Base-by-base conservation (phyloP, 1,139 yeast genomes). In the Blastobotrys indianensis region DNA sequence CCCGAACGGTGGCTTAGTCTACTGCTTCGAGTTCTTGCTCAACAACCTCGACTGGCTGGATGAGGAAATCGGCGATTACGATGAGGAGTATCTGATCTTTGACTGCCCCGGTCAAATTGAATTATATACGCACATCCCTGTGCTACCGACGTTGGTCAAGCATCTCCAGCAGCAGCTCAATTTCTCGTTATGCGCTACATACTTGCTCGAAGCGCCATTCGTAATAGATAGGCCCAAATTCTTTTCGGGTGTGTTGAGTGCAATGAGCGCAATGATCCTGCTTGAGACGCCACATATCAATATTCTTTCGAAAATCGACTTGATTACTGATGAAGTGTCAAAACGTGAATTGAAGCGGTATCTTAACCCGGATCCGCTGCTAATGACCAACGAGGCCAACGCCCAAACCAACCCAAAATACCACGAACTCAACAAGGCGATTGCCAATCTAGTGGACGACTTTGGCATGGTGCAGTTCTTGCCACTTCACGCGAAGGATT, bases 71-170 rank as follows among this genome's bases (percentile, higher is more conserved):
- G 96, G 97, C 9, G 96, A 88, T 52, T 88, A 73, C 62, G 90
- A 85, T 56, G 97, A 94, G 60, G 97, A 92, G 60, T 92, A 87
- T 59, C 71, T 92, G 54, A 87, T 92, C 32, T 87, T 92, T 64
- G 99, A 94, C 64, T 90, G 97, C 65, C 99, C 99, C 0, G 98
- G 98, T 1, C 99, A 92, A 64, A 90, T 94, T 52, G 99, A 92
- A 64, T 74, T 92, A 35, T 92, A 92, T 64, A 88, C 96, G 2
- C 99, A 92, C 65, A 80, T 90, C 31, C 97, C 98, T 0, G 92
- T 88, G 6, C 72, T 92, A 41, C 98, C 98, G 2, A 77, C 87
- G 4, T 79, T 92, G 12, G 94, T 87, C 8, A 80, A 79, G 55
- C 97, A 92, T 66, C 72, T 92, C 54, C 84, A 82, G 58, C 78